Evolutionary conservation across 352 stramenopile species (phyloP).

Genomic region (Halophytophthora batemanensis): DNA sequence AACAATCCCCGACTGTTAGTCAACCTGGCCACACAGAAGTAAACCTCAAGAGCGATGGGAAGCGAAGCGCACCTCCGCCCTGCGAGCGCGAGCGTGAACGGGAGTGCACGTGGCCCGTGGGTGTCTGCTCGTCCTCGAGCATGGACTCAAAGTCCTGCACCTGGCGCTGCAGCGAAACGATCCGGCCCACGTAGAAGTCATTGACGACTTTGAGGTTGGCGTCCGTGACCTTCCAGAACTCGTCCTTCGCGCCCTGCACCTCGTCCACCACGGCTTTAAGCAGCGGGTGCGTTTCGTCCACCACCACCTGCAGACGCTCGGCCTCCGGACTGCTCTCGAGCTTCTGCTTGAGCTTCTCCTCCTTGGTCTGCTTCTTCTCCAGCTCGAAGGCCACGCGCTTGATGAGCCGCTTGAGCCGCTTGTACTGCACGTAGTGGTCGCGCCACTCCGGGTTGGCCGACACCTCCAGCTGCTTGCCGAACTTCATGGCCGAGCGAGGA

Average conservation of each 20-base stretch:
- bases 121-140: conserved; percentile 63
- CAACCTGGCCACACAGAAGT: not conserved
- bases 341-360: conserved; percentile 68
- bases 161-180: conserved; percentile 61
- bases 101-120: conserved; percentile 73
- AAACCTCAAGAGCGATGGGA: not conserved
- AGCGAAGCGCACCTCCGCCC: conserved; percentile 17
- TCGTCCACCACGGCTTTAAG: conserved; percentile 50
- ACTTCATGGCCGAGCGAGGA: conserved; percentile 77
- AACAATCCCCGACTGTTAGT: not conserved
- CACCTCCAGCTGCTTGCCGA: conserved; percentile 91
- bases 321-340: conserved; percentile 20
- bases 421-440: conserved; percentile 91
- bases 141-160: conserved; percentile 76
- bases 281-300: conserved; percentile 68
- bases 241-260: conserved; percentile 67
- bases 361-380: conserved; percentile 74
- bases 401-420: conserved; percentile 89
- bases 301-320: conserved; percentile 31
- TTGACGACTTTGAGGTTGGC: conserved; percentile 84
- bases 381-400: conserved; percentile 89
- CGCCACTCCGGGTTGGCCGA: conserved; percentile 87
- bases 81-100: conserved; percentile 61
- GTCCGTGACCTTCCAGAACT: conserved; percentile 81
- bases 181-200: conserved; percentile 76